These are phyloP conservation scores for Novymonas esmeraldas DNA, from an alignment of 208 protist genomes.

Conservation along the genomic window DNA sequence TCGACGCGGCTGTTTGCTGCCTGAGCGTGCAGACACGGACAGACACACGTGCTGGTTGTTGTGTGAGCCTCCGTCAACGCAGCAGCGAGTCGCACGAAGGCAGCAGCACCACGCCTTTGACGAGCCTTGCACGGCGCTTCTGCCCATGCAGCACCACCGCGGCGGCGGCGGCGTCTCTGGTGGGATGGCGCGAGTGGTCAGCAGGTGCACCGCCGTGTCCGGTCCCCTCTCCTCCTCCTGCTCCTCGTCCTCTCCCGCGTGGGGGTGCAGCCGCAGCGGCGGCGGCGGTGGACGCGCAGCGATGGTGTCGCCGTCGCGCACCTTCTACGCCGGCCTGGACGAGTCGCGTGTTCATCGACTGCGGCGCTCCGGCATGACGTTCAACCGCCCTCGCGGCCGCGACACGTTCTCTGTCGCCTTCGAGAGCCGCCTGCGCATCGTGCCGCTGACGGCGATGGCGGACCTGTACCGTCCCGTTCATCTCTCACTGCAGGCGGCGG, in stretches of 20 bases:
- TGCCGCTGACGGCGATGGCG: slow-evolving; percentile 30
- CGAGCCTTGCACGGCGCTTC: neutral
- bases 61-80: too few relatives aligned
- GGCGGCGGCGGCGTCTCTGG: neutral
- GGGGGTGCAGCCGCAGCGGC: slow-evolving; percentile 1
- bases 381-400: slow-evolving; percentile 82
- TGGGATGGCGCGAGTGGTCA: too few relatives aligned
- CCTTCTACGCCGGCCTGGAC: slow-evolving; percentile 78
- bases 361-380: slow-evolving; percentile 60
- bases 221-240: too few relatives aligned
- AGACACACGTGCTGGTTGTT: neutral
- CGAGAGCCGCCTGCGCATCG: slow-evolving; percentile 57
- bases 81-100: too few relatives aligned
- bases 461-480: slow-evolving; percentile 37
- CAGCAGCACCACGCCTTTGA: neutral
- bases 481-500: slow-evolving; percentile 20
- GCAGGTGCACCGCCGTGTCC: too few relatives aligned
- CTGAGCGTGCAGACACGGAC: too few relatives aligned
- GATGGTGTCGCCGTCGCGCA: slow-evolving; percentile 16
- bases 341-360: slow-evolving; percentile 66
- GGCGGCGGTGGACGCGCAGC: neutral
- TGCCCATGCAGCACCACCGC: neutral
- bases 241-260: neutral
- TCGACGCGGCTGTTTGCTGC: too few relatives aligned
- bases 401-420: slow-evolving; percentile 77